These are phyloP conservation scores for Acrocalymma vagum DNA, from an alignment of 2,329 filamentous ascomycete species.

Conservation along the genomic window DNA sequence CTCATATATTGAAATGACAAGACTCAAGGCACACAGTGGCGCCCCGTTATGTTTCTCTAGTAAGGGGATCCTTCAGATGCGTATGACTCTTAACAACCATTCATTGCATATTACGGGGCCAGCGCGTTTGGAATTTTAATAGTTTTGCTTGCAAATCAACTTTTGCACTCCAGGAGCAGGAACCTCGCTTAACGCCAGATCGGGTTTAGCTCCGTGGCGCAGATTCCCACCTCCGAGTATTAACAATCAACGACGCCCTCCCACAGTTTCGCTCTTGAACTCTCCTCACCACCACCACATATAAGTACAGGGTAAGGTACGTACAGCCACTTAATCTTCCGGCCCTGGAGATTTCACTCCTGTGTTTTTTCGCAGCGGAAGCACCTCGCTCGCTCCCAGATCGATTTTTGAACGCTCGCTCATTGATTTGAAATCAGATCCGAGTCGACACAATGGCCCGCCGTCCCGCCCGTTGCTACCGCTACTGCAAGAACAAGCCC, in stretches of 20 bases:
- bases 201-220: slow-evolving; percentile 6
- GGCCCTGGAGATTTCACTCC: not conserved
- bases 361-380: no score
- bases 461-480: slow-evolving; percentile 99
- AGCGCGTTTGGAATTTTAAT: no score
- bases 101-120: no score
- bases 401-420: slow-evolving; percentile 36
- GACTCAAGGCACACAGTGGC: no score
- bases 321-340: not conserved
- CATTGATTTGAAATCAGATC: slow-evolving; percentile 58
- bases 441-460: slow-evolving; percentile 90
- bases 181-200: slow-evolving; percentile 20
- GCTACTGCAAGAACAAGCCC: slow-evolving; percentile 99
- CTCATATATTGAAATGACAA: slow-evolving; percentile 3
- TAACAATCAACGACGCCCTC: slow-evolving; percentile 23
- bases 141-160: slow-evolving; percentile 9
- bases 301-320: slow-evolving; percentile 43
- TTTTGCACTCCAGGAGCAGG: slow-evolving; percentile 8
- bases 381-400: slow-evolving; percentile 7
- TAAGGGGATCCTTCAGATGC: no score
- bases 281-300: slow-evolving; percentile 29
- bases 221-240: slow-evolving; percentile 22
- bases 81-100: no score
- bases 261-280: slow-evolving; percentile 23
- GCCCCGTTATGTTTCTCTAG: no score